Percentiles rank a stretch among this genome's conserved stretches.
Evolutionary conservation across 345 rosid genomes (phyloP).

Genomic region (Populus simonii): DNA sequence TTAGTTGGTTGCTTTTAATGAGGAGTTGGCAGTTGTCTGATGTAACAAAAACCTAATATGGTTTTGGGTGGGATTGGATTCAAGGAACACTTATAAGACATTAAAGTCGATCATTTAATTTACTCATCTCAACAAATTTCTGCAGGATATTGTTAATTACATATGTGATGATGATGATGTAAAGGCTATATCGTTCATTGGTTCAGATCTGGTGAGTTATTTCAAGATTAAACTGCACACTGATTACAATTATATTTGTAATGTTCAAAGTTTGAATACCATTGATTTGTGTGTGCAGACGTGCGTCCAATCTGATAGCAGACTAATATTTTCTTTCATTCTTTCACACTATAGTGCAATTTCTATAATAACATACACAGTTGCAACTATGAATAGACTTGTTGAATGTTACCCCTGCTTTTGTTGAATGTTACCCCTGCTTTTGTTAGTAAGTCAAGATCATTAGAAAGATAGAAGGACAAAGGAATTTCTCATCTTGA

Average conservation of each 20-base stretch:
- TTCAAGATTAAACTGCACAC: neutral
- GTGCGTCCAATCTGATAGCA: neutral
- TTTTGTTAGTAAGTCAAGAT: neutral
- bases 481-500: neutral
- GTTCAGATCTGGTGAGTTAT: slow-evolving; percentile 79
- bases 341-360: neutral
- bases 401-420: neutral
- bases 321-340: neutral
- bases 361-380: neutral
- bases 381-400: neutral
- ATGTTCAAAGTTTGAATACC: neutral
- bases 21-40: neutral
- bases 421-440: neutral
- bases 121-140: neutral
- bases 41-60: neutral
- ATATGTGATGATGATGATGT: slow-evolving; percentile 82
- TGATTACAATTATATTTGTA: neutral
- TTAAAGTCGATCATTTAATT: neutral
- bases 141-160: slow-evolving; percentile 86
- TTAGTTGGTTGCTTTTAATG: neutral
- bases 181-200: slow-evolving; percentile 89
- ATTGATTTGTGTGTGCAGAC: neutral
- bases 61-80: neutral
- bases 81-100: neutral
- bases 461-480: neutral